These are phyloP conservation scores for Nepenthes alata DNA, from an alignment of 179 eudicot genomes.

Conservation along the genomic window DNA sequence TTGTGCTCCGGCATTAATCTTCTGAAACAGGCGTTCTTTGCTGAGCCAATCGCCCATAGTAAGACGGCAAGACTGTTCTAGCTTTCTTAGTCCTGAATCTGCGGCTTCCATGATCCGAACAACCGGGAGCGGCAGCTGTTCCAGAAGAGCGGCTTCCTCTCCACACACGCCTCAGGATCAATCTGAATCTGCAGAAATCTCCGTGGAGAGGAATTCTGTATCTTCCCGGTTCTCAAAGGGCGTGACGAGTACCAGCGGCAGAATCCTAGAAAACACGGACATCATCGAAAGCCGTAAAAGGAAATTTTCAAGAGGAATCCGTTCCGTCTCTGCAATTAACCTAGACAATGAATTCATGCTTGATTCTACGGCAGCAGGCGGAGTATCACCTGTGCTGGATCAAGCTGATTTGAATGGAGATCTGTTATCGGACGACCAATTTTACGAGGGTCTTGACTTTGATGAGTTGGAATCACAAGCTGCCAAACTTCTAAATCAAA, in stretches of 20 bases:
- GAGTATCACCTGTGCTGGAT: slow-evolving; percentile 17
- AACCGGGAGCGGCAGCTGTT: slow-evolving; percentile 26
- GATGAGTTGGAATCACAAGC: slow-evolving; percentile 90
- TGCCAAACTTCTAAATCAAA: slow-evolving; percentile 36
- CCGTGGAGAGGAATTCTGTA: slow-evolving; percentile 25
- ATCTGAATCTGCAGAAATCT: slow-evolving; percentile 15
- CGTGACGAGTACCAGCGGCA: slow-evolving; percentile 21
- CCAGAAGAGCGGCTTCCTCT: slow-evolving; percentile 15
- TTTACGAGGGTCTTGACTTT: slow-evolving; percentile 67
- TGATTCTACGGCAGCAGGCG: slow-evolving; percentile 20
- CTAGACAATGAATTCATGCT: slow-evolving; percentile 39
- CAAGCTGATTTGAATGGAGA: slow-evolving; percentile 17
- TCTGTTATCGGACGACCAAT: slow-evolving; percentile 51
- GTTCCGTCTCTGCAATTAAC: slow-evolving; percentile 37
- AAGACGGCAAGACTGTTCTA: slow-evolving; percentile 19
- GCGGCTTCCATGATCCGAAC: slow-evolving; percentile 22
- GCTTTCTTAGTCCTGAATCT: slow-evolving; percentile 28
- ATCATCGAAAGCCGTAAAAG: slow-evolving; percentile 29
- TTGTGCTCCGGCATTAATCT: background rate
- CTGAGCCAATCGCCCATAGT: slow-evolving; percentile 76
- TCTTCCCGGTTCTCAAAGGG: slow-evolving; percentile 13
- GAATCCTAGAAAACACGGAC: slow-evolving; percentile 11
- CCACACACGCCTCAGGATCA: slow-evolving; percentile 25
- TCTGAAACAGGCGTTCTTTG: slow-evolving; percentile 61
- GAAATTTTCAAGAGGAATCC: slow-evolving; percentile 28